These are phyloP conservation scores for Coemansia sp. DNA, from an alignment of 192 early-diverging fungal genomes.

Conservation along the genomic window DNA sequence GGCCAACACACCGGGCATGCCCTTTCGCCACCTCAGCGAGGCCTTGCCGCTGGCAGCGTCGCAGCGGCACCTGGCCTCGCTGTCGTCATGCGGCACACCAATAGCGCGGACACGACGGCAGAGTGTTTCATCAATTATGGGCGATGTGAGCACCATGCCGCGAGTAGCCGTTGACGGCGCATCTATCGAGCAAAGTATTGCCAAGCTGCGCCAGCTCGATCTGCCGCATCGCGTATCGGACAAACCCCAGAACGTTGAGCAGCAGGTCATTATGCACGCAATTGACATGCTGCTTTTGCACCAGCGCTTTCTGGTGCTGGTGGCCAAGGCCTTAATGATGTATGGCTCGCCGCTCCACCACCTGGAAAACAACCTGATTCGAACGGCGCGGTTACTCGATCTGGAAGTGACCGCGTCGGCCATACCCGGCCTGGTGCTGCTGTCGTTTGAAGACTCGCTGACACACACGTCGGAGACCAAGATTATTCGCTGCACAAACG, in stretches of 20 bases:
- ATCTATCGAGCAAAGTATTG: conserved; percentile 1
- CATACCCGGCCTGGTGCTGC: conserved; percentile 63
- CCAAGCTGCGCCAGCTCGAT: background rate
- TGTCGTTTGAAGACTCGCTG: conserved; percentile 63
- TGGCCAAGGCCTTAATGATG: conserved; percentile 62
- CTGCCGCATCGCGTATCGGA: background rate
- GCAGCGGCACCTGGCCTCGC: conserved; percentile 29
- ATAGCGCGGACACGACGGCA: conserved; percentile 24
- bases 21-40: conserved; percentile 45
- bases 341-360: conserved; percentile 65
- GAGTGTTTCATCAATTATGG: conserved; percentile 23
- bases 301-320: conserved; percentile 60
- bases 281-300: conserved; percentile 62
- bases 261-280: conserved; percentile 36
- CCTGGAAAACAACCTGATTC: conserved; percentile 59
- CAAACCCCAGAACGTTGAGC: conserved; percentile 4
- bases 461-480: conserved; percentile 75
- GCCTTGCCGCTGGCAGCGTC: conserved; percentile 35
- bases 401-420: conserved; percentile 63
- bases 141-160: conserved; percentile 38
- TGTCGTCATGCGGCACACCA: conserved; percentile 20
- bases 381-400: conserved; percentile 54
- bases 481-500: conserved; percentile 58
- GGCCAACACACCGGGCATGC: conserved; percentile 18
- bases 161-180: conserved; percentile 8